Base-by-base conservation (phyloP, 495 filamentous ascomycete species). In the Bacidia rubella region DNA sequence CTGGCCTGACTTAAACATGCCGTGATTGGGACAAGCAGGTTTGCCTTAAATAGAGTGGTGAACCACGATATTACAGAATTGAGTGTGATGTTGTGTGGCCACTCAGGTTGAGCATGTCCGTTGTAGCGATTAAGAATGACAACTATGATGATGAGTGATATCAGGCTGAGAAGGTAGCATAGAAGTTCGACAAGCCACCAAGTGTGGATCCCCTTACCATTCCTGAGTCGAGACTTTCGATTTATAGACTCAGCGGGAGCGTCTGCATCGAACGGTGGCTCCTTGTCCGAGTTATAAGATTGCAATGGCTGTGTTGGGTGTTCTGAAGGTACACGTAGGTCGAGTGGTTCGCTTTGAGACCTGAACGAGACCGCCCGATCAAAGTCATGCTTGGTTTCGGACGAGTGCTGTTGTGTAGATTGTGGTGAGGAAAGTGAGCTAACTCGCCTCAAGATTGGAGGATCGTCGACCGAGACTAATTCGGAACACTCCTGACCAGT, bases 71-170 rank as follows among this genome's bases (percentile, higher is more conserved):
- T 35, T 5, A 35, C 29, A 15, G 29, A 35, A 20, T 44, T 22
- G 41, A 44, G 41, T 44, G 41, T 44, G 41, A 44, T 44, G 17
- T 44, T 44, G 17, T 44, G 41, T 20, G 41, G 41, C 41, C 41
- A 44, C 5, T 44, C 17, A 9, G 41, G 41, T 44, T 44, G 41
- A 9, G 41, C 9, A 44, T 20, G 41, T 9, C 41, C 41, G 9
- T 44, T 17, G 20, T 44, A 44, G 15, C 41, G 41, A 5, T 20
- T 44, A 7, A 44, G 20, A 17, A 44, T 22, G 41, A 44, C 41
- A 20, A 44, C 9, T 5, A 44, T 44, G 17, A 22, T 22, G 20
- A 44, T 22, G 20, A 44, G 41, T 9, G 41, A 44, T 44, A 44
- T 44, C 41, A 44, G 19, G 41, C 41, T 44, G 41, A 7, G 7